Evolutionary conservation across 352 stramenopile genomes (phyloP).

Genomic region (Phytophthora vignae): DNA sequence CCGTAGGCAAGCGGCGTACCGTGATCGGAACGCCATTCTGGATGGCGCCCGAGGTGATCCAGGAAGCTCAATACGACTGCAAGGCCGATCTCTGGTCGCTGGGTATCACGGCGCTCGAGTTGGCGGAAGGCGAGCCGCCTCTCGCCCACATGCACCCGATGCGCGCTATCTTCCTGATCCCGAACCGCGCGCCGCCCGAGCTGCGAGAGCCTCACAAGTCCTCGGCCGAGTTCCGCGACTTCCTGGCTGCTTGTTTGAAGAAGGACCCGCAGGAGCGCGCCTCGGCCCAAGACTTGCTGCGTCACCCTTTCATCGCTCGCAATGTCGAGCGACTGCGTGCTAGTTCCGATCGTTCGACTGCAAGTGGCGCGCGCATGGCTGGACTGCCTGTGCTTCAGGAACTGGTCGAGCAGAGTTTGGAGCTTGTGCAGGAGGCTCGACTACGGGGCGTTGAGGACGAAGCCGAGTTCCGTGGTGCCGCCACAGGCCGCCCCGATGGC

Average conservation of each 20-base stretch:
- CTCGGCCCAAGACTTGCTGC: slow-evolving; percentile 54
- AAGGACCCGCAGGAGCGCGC: slow-evolving; percentile 69
- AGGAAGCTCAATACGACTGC: slow-evolving; percentile 85
- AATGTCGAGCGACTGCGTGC: slow-evolving; percentile 59
- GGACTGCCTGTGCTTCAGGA: slow-evolving; percentile 73
- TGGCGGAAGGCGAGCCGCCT: slow-evolving; percentile 88
- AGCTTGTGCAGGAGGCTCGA: slow-evolving; percentile 65
- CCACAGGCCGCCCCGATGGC: slow-evolving; percentile 63
- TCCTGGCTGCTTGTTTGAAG: slow-evolving; percentile 68
- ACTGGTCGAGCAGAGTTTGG: slow-evolving; percentile 74
- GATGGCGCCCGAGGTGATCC: slow-evolving; percentile 94
- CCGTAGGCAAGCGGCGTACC: slow-evolving; percentile 92
- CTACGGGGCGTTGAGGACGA: slow-evolving; percentile 62
- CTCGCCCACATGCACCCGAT: slow-evolving; percentile 91
- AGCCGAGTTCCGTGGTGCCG: slow-evolving; percentile 54
- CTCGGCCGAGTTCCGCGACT: slow-evolving; percentile 65
- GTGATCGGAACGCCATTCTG: slow-evolving; percentile 93
- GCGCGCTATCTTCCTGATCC: slow-evolving; percentile 85
- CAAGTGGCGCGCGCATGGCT: slow-evolving; percentile 12
- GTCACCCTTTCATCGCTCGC: slow-evolving; percentile 69
- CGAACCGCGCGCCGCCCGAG: slow-evolving; percentile 65
- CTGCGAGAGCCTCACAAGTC: slow-evolving; percentile 51
- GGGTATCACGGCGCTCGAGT: slow-evolving; percentile 91
- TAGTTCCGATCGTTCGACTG: slow-evolving; percentile 25
- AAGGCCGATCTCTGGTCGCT: slow-evolving; percentile 89